Percentiles rank a stretch among this genome's conserved stretches.
Evolutionary conservation across 495 filamentous ascomycete species (phyloP).

Genomic region (Neurospora intermedia): DNA sequence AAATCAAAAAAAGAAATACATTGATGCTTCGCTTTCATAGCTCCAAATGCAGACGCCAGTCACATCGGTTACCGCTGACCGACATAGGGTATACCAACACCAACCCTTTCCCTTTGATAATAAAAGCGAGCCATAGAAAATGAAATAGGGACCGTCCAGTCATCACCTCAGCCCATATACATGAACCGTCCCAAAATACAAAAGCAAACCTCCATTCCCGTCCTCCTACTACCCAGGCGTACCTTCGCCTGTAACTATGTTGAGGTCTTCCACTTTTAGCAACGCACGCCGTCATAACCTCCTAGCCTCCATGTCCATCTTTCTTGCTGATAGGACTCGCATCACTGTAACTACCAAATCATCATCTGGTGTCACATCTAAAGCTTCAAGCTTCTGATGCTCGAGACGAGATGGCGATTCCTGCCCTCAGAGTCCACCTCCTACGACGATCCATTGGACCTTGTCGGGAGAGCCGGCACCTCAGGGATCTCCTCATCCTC

Average conservation of each 20-base stretch:
- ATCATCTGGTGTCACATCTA: neutral
- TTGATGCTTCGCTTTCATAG: neutral
- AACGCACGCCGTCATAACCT: neutral
- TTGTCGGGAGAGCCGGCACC: conserved; percentile 25
- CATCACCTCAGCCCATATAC: neutral
- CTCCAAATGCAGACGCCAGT: neutral
- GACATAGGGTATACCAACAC: neutral
- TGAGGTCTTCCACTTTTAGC: neutral
- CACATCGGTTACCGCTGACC: neutral
- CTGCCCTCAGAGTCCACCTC: neutral
- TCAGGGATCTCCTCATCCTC: conserved; percentile 4
- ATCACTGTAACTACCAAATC: neutral
- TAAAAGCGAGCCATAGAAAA: neutral
- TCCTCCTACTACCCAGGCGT: neutral
- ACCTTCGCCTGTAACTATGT: neutral
- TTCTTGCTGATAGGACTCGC: neutral
- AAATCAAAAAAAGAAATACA: neutral
- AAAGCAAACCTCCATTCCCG: neutral
- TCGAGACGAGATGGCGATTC: neutral
- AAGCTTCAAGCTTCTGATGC: neutral
- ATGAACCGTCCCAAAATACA: neutral
- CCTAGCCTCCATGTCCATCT: neutral
- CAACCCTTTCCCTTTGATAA: neutral
- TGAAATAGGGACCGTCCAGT: neutral
- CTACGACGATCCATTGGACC: conserved; percentile 16